Conservation (phyloP, 495 filamentous ascomycete species). For the Aspergillus incahuasiensis region DNA sequence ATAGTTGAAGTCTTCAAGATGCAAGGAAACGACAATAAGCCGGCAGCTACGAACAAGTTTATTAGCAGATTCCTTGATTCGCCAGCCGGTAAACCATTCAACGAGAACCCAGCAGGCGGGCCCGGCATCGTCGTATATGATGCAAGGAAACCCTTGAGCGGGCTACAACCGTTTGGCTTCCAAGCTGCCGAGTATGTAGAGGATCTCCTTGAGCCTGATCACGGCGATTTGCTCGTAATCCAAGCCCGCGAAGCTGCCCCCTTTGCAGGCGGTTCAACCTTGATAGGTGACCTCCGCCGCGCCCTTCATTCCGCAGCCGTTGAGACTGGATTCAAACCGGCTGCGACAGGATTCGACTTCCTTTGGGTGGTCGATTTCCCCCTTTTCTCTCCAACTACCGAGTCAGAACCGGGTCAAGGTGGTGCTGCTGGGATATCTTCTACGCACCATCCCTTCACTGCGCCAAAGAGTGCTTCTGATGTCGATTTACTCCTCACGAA, state of each 20-base stretch:
- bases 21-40: conserved; percentile 40
- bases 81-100: conserved; percentile 55
- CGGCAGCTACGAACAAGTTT: conserved; percentile 52
- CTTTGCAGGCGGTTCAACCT: conserved; percentile 63
- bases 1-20: conserved; percentile 71
- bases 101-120: conserved; percentile 60
- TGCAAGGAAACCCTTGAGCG: conserved; percentile 61
- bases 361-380: conserved; percentile 89
- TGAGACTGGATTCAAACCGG: conserved; percentile 48
- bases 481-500: conserved; percentile 68
- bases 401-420: conserved; percentile 74
- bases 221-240: conserved; percentile 73
- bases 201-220: conserved; percentile 47
- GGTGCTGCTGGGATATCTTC: conserved; percentile 74
- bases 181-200: conserved; percentile 59
- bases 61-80: conserved; percentile 63
- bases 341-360: conserved; percentile 56
- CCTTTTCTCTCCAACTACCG: conserved; percentile 71
- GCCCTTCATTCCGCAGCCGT: conserved; percentile 66
- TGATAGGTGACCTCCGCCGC: conserved; percentile 71
- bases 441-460: conserved; percentile 95
- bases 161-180: conserved; percentile 71
- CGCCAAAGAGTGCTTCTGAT: conserved; percentile 68
- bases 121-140: conserved; percentile 75
- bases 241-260: conserved; percentile 66